Evolutionary conservation across 2,329 filamentous ascomycete genomes (phyloP).

Genomic region (Alternaria ethzedia): DNA sequence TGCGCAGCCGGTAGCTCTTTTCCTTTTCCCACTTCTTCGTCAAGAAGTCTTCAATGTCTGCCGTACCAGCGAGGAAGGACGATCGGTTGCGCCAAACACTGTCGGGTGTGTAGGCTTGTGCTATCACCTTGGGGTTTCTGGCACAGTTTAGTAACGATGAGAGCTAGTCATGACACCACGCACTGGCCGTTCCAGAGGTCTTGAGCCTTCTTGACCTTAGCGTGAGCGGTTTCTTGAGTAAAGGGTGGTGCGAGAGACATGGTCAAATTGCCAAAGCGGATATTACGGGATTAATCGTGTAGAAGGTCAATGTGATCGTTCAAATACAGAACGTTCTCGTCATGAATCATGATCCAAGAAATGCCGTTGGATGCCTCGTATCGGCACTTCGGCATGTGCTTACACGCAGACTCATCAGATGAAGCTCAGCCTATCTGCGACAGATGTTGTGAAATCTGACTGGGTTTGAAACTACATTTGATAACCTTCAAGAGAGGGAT

Average conservation of each 20-base stretch:
- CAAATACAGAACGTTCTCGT: background rate
- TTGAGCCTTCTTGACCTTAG: slow-evolving; percentile 85
- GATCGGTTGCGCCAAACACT: slow-evolving; percentile 82
- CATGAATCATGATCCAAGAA: background rate
- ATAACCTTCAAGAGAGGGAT: background rate
- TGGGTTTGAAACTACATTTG: background rate
- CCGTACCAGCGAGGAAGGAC: slow-evolving; percentile 71
- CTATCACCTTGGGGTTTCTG: slow-evolving; percentile 69
- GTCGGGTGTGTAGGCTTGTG: slow-evolving; percentile 75
- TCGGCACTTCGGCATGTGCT: slow-evolving; percentile 15
- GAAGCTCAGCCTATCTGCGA: background rate
- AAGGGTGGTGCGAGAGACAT: slow-evolving; percentile 71
- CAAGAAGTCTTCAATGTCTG: slow-evolving; percentile 71
- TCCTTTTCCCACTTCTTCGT: slow-evolving; percentile 77
- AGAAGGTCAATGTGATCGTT: background rate
- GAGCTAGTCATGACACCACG: slow-evolving; percentile 16
- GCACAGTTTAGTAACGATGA: slow-evolving; percentile 6
- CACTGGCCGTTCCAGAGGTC: slow-evolving; percentile 82
- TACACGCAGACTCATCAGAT: background rate
- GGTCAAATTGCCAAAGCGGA: background rate
- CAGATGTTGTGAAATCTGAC: background rate
- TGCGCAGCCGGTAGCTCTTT: slow-evolving; percentile 74
- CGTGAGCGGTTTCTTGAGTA: slow-evolving; percentile 71
- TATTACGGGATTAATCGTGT: background rate
- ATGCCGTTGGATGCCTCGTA: background rate